Conservation (phyloP, 148 eudicot genomes). For the Nyssa sinensis region DNA sequence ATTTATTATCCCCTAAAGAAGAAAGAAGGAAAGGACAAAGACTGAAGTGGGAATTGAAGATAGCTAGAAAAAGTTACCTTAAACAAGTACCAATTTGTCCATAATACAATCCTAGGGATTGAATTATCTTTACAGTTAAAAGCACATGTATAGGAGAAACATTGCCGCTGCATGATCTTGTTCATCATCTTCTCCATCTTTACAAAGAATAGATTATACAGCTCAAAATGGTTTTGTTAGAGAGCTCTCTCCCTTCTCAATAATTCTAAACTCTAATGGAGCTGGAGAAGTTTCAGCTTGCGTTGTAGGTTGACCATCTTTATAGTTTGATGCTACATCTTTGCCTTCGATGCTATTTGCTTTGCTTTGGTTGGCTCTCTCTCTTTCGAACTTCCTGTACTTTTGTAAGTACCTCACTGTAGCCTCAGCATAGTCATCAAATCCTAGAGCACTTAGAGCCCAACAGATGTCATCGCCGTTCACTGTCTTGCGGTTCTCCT, state of each 20-base stretch:
- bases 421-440: slow-evolving; percentile 48
- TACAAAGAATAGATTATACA: no score
- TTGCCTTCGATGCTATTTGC: background rate
- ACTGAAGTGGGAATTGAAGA: background rate
- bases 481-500: slow-evolving; percentile 62
- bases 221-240: background rate
- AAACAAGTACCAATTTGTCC: background rate
- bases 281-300: slow-evolving; percentile 1
- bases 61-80: background rate
- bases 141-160: no score
- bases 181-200: background rate
- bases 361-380: slow-evolving; percentile 26
- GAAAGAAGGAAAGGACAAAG: no score
- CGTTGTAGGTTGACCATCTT: background rate
- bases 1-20: background rate
- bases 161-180: background rate
- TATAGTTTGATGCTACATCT: slow-evolving; percentile 6
- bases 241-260: slow-evolving; percentile 19
- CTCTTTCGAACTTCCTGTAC: slow-evolving; percentile 46
- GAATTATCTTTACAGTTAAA: background rate
- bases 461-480: slow-evolving; percentile 58
- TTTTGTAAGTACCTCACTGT: slow-evolving; percentile 39
- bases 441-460: slow-evolving; percentile 61
- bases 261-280: slow-evolving; percentile 8
- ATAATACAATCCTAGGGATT: background rate